Conservation (phyloP, 192 early-diverging fungal genomes). For the Coemansia sp. region DNA sequence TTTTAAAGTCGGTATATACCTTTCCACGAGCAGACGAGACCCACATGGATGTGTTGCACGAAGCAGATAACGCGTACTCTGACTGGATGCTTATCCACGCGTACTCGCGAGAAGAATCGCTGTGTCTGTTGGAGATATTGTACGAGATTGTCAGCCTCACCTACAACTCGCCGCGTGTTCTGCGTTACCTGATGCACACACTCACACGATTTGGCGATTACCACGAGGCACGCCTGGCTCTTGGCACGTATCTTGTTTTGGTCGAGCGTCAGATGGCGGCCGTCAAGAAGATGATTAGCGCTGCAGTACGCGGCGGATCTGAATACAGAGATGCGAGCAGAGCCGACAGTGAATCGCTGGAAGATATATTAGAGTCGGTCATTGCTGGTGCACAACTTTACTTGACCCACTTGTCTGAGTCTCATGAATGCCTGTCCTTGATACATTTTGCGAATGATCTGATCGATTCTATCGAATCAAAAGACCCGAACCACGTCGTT, state of each 20-base stretch:
- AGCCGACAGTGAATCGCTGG: slow-evolving; percentile 18
- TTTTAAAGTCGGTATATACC: slow-evolving; percentile 54
- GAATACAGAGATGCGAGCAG: neutral
- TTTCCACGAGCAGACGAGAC: slow-evolving; percentile 66
- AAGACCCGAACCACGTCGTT: slow-evolving; percentile 35
- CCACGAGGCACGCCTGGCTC: slow-evolving; percentile 71
- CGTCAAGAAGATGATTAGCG: slow-evolving; percentile 20
- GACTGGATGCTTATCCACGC: slow-evolving; percentile 61
- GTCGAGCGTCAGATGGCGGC: slow-evolving; percentile 52
- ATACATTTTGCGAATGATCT: slow-evolving; percentile 46
- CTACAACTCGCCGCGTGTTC: slow-evolving; percentile 68
- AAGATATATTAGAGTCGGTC: slow-evolving; percentile 31
- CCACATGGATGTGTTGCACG: slow-evolving; percentile 59
- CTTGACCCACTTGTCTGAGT: slow-evolving; percentile 29
- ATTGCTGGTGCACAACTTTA: slow-evolving; percentile 53
- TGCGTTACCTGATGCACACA: slow-evolving; percentile 63
- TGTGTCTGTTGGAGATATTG: slow-evolving; percentile 61
- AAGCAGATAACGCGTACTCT: slow-evolving; percentile 62
- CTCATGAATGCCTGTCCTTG: slow-evolving; percentile 41
- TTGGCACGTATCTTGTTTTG: slow-evolving; percentile 63
- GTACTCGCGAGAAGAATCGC: slow-evolving; percentile 56
- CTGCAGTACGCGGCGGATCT: slow-evolving; percentile 14
- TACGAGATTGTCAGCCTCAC: slow-evolving; percentile 66
- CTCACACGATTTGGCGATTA: slow-evolving; percentile 67
- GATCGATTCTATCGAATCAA: slow-evolving; percentile 30